These are phyloP conservation scores for Corymbia citriodora DNA, from an alignment of 441 rosid genomes.

Conservation along the genomic window DNA sequence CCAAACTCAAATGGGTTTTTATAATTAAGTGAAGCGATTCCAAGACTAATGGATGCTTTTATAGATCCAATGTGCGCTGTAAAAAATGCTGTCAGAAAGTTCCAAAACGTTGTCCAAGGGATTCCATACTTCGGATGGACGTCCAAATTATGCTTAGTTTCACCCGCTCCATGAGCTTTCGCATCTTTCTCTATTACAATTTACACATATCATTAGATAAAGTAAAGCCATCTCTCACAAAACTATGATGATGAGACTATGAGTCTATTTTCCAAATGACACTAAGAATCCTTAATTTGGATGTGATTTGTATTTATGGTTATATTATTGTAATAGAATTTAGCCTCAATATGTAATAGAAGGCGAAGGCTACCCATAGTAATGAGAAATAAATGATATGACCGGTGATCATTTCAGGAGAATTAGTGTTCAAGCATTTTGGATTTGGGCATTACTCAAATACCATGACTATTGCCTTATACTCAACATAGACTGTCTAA, in stretches of 20 bases:
- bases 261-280: background rate
- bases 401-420: background rate
- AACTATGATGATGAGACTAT: background rate
- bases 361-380: background rate
- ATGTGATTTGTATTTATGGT: background rate
- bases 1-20: background rate
- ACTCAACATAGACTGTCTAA: background rate
- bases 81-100: background rate
- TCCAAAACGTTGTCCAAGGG: background rate
- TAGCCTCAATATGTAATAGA: background rate
- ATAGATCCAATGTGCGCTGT: background rate
- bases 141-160: background rate
- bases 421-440: background rate
- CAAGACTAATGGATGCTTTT: background rate
- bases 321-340: background rate
- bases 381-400: background rate
- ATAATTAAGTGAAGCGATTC: background rate
- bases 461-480: background rate
- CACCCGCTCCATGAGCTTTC: background rate
- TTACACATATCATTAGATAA: background rate
- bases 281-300: background rate
- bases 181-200: background rate
- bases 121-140: background rate
- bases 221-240: background rate
- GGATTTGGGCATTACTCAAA: background rate